Base-by-base conservation (phyloP, 805 yeast species). In the Wickerhamiella spandovensis region DNA sequence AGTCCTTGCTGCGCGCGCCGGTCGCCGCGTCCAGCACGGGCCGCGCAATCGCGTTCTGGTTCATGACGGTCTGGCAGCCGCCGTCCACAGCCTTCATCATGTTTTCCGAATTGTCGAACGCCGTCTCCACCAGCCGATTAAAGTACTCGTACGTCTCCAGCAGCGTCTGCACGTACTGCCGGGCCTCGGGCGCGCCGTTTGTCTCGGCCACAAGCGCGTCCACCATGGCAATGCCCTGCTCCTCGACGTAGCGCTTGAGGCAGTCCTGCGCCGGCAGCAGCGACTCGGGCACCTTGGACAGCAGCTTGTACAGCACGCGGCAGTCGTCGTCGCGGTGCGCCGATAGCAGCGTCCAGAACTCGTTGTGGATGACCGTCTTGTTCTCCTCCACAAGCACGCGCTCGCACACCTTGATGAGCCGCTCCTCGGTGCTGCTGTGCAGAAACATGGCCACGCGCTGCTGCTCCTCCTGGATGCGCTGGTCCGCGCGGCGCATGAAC, bases 71-170 rank as follows among this genome's bases (percentile, higher is more conserved):
- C 53, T 84, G 79, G 58, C 95, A 90, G 1, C 97, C 97, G 56
- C 77, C 78, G 63, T 92, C 97, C 56, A 92, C 74, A 0, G 96
- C 86, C 62, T 83, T 84, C 50, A 84, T 84, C 70, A 92, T 84
- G 20, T 80, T 76, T 2, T 87, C 77, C 63, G 86, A 84, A 55
- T 77, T 77, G 52, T 75, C 78, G 64, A 90, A 87, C 2, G 94
- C 82, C 39, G 62, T 65, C 47, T 67, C 68, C 32, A 85, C 89
- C 52, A 87, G 76, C 8, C 70, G 72, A 54, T 76, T 78, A 67
- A 79, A 92, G 54, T 79, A 77, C 50, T 71, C 65, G 65, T 89
- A 83, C 23, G 88, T 82, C 39, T 72, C 71, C 38, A 92, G 75
- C 51, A 92, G 71, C 2, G 87, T 77, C 59, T 82, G 84, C 43